Percentiles rank a stretch among this genome's conserved stretches.
phyloP scores from a whole-genome alignment of 2,329 filamentous ascomycete genomes.

The Pseudogymnoascus destructans region DNA sequence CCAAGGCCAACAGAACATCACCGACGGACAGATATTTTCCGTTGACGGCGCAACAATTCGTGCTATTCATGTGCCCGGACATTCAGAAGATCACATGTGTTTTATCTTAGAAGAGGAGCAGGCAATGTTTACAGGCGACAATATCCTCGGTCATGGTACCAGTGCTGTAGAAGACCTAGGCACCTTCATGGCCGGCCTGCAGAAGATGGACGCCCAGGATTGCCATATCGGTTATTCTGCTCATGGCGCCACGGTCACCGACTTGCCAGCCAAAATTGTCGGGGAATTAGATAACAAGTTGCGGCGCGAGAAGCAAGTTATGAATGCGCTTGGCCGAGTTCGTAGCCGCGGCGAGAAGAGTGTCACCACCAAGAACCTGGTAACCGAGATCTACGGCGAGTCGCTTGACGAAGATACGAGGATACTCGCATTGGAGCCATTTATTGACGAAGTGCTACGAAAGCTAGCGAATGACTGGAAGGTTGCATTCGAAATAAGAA shows the following conservation, averaged over 20 bases:
- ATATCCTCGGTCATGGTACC: slow-evolving; percentile 72
- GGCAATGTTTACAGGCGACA: slow-evolving; percentile 76
- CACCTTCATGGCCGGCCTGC: slow-evolving; percentile 52
- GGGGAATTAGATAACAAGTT: slow-evolving; percentile 64
- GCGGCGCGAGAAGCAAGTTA: slow-evolving; percentile 53
- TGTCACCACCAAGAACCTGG: slow-evolving; percentile 52
- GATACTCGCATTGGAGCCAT: slow-evolving; percentile 46
- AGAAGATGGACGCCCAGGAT: slow-evolving; percentile 52
- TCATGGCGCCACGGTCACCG: slow-evolving; percentile 65
- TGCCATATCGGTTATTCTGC: slow-evolving; percentile 64
- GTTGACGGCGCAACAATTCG: slow-evolving; percentile 51
- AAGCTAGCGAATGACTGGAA: slow-evolving; percentile 64
- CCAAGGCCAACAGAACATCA: slow-evolving; percentile 37
- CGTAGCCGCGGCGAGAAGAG: slow-evolving; percentile 23
- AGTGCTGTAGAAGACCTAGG: slow-evolving; percentile 66
- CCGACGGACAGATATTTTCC: slow-evolving; percentile 36
- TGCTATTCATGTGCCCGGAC: slow-evolving; percentile 54
- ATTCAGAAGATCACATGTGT: slow-evolving; percentile 68
- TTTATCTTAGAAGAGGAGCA: slow-evolving; percentile 63
- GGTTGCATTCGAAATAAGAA: slow-evolving; percentile 28
- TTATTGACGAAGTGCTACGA: slow-evolving; percentile 59
- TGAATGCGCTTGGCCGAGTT: slow-evolving; percentile 31
- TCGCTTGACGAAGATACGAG: slow-evolving; percentile 56
- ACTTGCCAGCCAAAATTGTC: slow-evolving; percentile 60
- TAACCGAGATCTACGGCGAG: slow-evolving; percentile 66